Percentiles rank a stretch among this genome's conserved stretches.
phyloP scores from a whole-genome alignment of 306 rosid species.

The Prunus fruticosa region DNA sequence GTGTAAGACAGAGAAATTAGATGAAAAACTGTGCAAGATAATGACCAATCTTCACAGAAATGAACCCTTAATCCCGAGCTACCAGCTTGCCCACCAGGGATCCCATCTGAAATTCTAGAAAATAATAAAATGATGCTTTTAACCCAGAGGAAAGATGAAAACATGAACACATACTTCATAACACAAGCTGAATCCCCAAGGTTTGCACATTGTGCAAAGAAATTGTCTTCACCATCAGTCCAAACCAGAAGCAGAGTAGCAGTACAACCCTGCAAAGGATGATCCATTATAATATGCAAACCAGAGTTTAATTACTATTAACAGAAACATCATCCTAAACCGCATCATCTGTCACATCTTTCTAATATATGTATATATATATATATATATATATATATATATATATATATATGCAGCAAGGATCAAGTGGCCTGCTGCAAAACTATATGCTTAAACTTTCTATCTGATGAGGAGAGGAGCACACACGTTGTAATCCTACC shows the following conservation, averaged over 20 bases:
- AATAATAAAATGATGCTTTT: neutral
- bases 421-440: no score
- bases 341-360: no score
- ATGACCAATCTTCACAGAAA: no score
- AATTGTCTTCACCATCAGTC: conserved; percentile 55
- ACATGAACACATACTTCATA: conserved; percentile 57
- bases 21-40: no score
- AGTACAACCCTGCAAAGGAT: conserved; percentile 85
- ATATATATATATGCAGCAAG: no score
- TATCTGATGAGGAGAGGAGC: no score
- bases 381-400: no score
- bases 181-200: conserved; percentile 92
- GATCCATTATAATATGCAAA: conserved; percentile 19
- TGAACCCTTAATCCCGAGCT: neutral
- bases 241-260: conserved; percentile 95
- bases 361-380: no score
- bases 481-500: no score
- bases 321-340: neutral
- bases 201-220: conserved; percentile 93
- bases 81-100: neutral
- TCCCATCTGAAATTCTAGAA: neutral
- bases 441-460: no score
- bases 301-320: neutral
- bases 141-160: conserved; percentile 19
- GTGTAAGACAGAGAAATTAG: no score